Conservation (phyloP, 2,329 filamentous ascomycete genomes). For the Pseudonectria buxi region DNA sequence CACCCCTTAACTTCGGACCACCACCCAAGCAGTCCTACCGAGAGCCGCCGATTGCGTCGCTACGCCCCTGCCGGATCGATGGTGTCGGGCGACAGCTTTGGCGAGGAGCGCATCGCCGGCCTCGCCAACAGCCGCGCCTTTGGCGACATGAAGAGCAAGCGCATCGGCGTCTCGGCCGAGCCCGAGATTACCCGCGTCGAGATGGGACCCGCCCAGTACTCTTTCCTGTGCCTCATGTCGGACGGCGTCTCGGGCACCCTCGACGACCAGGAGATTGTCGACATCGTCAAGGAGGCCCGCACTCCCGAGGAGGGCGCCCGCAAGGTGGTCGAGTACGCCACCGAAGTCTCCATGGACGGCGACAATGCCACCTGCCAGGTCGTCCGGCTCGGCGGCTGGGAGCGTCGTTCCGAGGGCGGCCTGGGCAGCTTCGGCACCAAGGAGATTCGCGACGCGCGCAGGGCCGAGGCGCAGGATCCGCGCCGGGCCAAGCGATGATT, state of each 20-base stretch:
- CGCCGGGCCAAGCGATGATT: slow-evolving; percentile 54
- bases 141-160: slow-evolving; percentile 85
- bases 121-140: slow-evolving; percentile 92
- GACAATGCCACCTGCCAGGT: slow-evolving; percentile 66
- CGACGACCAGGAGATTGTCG: slow-evolving; percentile 90
- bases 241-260: slow-evolving; percentile 86
- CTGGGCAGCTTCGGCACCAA: slow-evolving; percentile 85
- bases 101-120: slow-evolving; percentile 89
- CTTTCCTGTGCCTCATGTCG: slow-evolving; percentile 79
- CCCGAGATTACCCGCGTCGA: slow-evolving; percentile 79
- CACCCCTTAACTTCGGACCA: slow-evolving; percentile 84
- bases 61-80: slow-evolving; percentile 72
- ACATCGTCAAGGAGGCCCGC: slow-evolving; percentile 86
- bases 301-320: slow-evolving; percentile 81
- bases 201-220: slow-evolving; percentile 75
- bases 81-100: slow-evolving; percentile 84
- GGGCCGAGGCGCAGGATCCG: slow-evolving; percentile 74
- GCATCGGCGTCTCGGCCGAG: slow-evolving; percentile 89
- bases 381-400: slow-evolving; percentile 62
- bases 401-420: slow-evolving; percentile 73
- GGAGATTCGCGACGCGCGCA: slow-evolving; percentile 80
- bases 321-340: slow-evolving; percentile 78
- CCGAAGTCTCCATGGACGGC: slow-evolving; percentile 65
- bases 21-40: slow-evolving; percentile 80
- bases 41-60: slow-evolving; percentile 74